A percentile compares a stretch with the other conserved stretches of the same genome.
phyloP scores from a whole-genome alignment of 768 basidiomycete genomes.

The Sporobolomyces pararoseus region DNA sequence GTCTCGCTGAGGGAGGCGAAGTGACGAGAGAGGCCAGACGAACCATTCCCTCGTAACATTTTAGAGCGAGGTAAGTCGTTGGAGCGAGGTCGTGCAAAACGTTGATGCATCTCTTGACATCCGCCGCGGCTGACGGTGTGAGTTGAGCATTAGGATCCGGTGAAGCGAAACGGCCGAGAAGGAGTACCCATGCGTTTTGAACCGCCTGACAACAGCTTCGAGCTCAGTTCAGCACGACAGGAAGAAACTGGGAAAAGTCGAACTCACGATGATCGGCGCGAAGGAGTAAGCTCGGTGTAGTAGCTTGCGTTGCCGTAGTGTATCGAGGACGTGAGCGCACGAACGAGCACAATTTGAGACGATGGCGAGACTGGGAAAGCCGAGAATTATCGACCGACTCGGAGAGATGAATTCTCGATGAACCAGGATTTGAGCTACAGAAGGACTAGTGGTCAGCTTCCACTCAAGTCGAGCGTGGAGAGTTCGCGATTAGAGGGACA shows the following conservation, averaged over 20 bases:
- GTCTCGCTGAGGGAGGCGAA: not conserved
- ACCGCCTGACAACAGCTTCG: slow-evolving; percentile 49
- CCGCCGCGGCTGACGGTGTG: slow-evolving; percentile 56
- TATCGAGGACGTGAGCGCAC: slow-evolving; percentile 66
- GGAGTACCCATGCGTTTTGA: slow-evolving; percentile 58
- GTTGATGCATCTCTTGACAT: slow-evolving; percentile 61
- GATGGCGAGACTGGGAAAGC: slow-evolving; percentile 67
- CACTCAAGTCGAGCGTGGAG: not conserved
- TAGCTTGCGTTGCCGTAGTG: slow-evolving; percentile 53
- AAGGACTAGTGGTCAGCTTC: not conserved
- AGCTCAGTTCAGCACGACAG: slow-evolving; percentile 29
- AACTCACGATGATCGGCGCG: slow-evolving; percentile 10
- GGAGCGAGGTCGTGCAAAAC: slow-evolving; percentile 52
- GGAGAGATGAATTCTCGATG: slow-evolving; percentile 68
- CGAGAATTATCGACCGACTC: slow-evolving; percentile 9
- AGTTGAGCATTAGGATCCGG: slow-evolving; percentile 46
- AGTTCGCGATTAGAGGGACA: slow-evolving; percentile 30
- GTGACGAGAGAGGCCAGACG: slow-evolving; percentile 15
- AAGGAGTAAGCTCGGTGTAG: slow-evolving; percentile 24
- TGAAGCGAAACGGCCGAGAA: slow-evolving; percentile 63
- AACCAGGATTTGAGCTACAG: slow-evolving; percentile 60
- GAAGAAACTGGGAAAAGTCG: slow-evolving; percentile 46
- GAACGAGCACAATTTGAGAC: slow-evolving; percentile 79
- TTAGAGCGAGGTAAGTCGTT: slow-evolving; percentile 17
- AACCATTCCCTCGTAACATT: slow-evolving; percentile 11